A percentile compares a stretch with the other conserved stretches of the same genome.
Conservation (phyloP, 75 land plant species). For the Selaginella moellendorffii region DNA sequence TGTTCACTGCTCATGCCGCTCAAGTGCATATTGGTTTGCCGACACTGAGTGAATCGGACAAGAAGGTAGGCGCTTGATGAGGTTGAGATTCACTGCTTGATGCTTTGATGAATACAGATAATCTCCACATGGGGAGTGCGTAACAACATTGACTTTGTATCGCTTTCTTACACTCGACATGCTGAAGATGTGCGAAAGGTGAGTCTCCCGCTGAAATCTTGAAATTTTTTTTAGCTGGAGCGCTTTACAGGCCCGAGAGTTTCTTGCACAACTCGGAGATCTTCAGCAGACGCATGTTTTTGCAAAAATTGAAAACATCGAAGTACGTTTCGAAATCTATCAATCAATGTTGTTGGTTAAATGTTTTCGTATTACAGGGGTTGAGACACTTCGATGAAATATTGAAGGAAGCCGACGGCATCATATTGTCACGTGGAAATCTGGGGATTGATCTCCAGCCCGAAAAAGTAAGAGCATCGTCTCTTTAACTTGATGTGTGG, state of each 20-base stretch:
- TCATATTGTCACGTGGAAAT: conserved; percentile 87
- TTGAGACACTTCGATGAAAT: conserved; percentile 89
- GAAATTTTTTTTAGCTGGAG: too few species aligned
- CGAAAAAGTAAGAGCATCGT: conserved; percentile 43
- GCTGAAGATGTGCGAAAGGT: conserved; percentile 82
- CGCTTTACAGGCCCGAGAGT: conserved; percentile 86
- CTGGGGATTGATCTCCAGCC: conserved; percentile 91
- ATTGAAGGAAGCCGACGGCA: conserved; percentile 88
- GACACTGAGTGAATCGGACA: conserved; percentile 54
- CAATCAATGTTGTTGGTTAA: background rate
- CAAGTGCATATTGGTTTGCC: conserved; percentile 66
- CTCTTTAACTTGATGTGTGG: background rate
- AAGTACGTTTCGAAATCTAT: conserved; percentile 42
- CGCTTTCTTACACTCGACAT: conserved; percentile 69
- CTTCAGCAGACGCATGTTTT: conserved; percentile 75
- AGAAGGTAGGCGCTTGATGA: conserved; percentile 27
- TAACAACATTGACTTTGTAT: conserved; percentile 74
- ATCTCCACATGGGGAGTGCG: conserved; percentile 71
- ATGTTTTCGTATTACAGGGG: conserved; percentile 31
- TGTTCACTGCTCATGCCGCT: conserved; percentile 71
- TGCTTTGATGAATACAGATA: conserved; percentile 32
- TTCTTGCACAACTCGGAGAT: conserved; percentile 52
- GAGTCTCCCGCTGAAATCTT: too few species aligned
- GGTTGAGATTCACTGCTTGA: too few species aligned
- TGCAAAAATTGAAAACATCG: conserved; percentile 89